These are phyloP conservation scores for Quercus lobata DNA, from an alignment of 331 rosid genomes.

Conservation along the genomic window DNA sequence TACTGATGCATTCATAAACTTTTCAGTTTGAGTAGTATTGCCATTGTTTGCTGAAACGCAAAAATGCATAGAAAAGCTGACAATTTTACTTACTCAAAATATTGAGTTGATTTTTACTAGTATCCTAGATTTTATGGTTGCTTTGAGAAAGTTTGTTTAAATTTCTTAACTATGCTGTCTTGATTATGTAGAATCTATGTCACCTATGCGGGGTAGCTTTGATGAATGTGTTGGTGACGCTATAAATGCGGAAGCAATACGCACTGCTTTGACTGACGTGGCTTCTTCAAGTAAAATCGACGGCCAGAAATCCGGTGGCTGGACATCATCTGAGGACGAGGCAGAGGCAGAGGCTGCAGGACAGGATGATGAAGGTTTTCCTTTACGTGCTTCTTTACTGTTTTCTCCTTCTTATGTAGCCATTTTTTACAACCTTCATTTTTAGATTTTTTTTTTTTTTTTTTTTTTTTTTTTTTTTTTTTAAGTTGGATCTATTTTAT, in stretches of 20 bases:
- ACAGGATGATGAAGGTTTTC: constrained; percentile 75
- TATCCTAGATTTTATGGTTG: background rate
- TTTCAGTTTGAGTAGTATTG: background rate
- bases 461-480: background rate
- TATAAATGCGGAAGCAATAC: constrained; percentile 76
- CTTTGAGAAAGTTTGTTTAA: background rate
- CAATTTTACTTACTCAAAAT: background rate
- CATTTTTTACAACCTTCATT: background rate
- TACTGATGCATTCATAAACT: background rate
- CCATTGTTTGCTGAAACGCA: background rate
- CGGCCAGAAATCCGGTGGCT: constrained; percentile 49
- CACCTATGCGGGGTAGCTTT: constrained; percentile 63
- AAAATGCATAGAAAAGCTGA: background rate
- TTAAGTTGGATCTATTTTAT: background rate
- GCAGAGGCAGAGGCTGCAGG: constrained; percentile 78
- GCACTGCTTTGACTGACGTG: constrained; percentile 72
- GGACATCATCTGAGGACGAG: constrained; percentile 97
- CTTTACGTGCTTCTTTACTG: background rate
- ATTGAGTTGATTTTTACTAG: background rate
- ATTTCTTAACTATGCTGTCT: background rate
- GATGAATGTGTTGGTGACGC: constrained; percentile 54
- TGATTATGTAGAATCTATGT: constrained; percentile 57
- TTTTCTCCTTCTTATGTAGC: constrained; percentile 1
- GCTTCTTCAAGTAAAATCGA: constrained; percentile 70
- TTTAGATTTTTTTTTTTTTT: background rate